Conservation (phyloP, 176 grass and related monocot genomes). For the Thinopyrum elongatum region DNA sequence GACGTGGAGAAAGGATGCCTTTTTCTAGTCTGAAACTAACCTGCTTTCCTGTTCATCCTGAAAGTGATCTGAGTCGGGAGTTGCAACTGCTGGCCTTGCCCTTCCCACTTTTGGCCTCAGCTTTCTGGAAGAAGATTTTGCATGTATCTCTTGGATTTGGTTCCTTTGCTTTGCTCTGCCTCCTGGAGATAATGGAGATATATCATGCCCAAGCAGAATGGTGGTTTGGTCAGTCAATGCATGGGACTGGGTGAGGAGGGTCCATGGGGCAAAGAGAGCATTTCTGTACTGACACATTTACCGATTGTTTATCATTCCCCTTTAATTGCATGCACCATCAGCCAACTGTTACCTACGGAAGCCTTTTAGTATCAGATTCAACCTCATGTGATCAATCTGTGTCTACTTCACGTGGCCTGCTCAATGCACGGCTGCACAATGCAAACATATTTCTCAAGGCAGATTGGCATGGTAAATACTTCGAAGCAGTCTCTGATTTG, state of each 20-base stretch:
- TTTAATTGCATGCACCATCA: slow-evolving; percentile 1
- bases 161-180: background rate
- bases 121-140: slow-evolving; percentile 15
- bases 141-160: background rate
- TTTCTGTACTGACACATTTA: background rate
- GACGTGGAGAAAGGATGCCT: slow-evolving; percentile 3
- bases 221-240: slow-evolving; percentile 9
- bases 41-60: slow-evolving; percentile 16
- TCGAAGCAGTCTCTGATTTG: background rate
- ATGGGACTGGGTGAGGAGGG: background rate
- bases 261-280: background rate
- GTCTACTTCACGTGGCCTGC: background rate
- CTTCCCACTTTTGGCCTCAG: background rate
- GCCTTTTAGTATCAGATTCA: slow-evolving; percentile 3
- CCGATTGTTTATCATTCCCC: background rate
- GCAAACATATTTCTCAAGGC: too few species aligned
- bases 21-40: background rate
- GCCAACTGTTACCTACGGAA: background rate
- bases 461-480: too few species aligned
- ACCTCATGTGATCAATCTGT: slow-evolving; percentile 6
- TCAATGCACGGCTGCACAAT: background rate
- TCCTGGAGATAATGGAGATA: background rate
- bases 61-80: slow-evolving; percentile 37
- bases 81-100: slow-evolving; percentile 21
- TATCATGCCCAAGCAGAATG: background rate